These are phyloP conservation scores for Penicillium lividum DNA, from an alignment of 495 filamentous ascomycete species.

Conservation along the genomic window DNA sequence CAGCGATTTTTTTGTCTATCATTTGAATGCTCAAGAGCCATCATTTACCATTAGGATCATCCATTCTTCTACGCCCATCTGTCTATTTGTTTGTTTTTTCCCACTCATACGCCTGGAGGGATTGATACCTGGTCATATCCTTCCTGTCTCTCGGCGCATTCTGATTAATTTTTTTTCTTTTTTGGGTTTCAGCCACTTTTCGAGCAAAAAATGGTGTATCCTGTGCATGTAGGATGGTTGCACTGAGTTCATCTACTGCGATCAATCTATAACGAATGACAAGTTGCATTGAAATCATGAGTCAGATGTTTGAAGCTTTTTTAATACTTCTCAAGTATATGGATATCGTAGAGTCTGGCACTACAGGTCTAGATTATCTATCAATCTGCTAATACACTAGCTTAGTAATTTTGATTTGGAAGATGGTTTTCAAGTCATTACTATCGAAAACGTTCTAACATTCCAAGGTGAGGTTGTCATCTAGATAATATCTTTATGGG, in stretches of 20 bases:
- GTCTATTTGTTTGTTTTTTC: slow-evolving; percentile 1
- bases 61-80: slow-evolving; percentile 4
- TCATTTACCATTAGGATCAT: neutral
- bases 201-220: slow-evolving; percentile 16
- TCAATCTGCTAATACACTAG: no score
- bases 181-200: slow-evolving; percentile 12
- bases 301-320: neutral
- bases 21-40: slow-evolving; percentile 4
- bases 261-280: slow-evolving; percentile 26
- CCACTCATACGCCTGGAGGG: slow-evolving; percentile 4
- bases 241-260: slow-evolving; percentile 12
- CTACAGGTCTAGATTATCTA: no score
- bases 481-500: no score
- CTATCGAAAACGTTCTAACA: no score
- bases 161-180: slow-evolving; percentile 6
- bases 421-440: no score
- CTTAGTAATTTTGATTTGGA: no score
- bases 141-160: neutral
- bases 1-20: slow-evolving; percentile 1
- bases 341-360: no score
- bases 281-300: slow-evolving; percentile 24
- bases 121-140: neutral
- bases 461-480: no score
- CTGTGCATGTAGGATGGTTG: slow-evolving; percentile 20
- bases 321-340: no score